Base-by-base conservation (phyloP, 2,329 filamentous ascomycete species). In the Decorospora gaudefroyi region DNA sequence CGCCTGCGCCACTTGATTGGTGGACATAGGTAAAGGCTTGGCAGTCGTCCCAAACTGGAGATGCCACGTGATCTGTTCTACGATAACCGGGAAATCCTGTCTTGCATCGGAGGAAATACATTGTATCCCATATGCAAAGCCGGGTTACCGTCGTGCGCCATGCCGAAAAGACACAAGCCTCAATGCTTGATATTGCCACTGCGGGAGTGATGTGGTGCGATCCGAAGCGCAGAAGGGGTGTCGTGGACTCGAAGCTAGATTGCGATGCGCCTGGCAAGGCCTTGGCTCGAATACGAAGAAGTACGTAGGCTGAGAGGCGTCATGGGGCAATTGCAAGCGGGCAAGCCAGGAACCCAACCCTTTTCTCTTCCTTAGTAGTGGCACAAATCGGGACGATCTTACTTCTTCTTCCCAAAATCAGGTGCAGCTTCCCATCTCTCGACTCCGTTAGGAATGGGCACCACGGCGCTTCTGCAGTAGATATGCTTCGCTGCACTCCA, bases 11-110 rank as follows among this genome's bases (percentile, higher is more conserved):
- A 22, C 23, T 29, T 21, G 27, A 59, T 62, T 65, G 59, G 58
- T 55, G 59, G 54, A 61, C 32, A 51, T 45, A 31, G 7, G 4
- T n/a, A 4, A 10, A 27, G 26, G 23, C 42, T 43, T 54, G 34
- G 51, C 28, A 38, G 27, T 25, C 19, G 59, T 59, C 42, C 54
- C 50, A 49, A 26, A 29, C 44, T 26, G 47, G 38, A 43, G 36
- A 55, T 49, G 42, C 13, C 53, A 59, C 58, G 57, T 60, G 58
- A 55, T 40, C 16, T 48, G 37, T 51, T 54, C 23, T 51, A 41
- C 6, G 34, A 34, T 18, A 35, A 27, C 49, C 42, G 38, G 45
- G 36, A 31, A 30, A 35, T 31, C 23, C 26, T 39, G 33, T 38
- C 36, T 18, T 13, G 21, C 42, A 39, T 53, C 46, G 52, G 46